Conservation (phyloP, 768 basidiomycete species). For the Porphyrellus cyaneotinctus region DNA sequence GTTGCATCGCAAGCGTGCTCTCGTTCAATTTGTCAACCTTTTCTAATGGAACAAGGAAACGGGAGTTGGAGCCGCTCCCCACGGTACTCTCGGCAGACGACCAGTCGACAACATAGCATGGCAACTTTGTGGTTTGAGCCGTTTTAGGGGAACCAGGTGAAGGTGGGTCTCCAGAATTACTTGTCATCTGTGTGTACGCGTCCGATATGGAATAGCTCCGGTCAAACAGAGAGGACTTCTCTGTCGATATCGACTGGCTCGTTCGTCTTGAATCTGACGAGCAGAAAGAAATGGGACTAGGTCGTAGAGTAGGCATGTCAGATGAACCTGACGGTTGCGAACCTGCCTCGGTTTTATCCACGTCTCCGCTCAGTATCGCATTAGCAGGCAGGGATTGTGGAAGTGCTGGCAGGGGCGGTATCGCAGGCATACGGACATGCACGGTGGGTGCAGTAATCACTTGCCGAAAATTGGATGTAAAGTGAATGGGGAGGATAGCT, state of each 20-base stretch:
- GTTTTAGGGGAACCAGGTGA: conserved; percentile 17
- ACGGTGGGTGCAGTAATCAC: conserved; percentile 58
- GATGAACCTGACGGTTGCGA: conserved; percentile 12
- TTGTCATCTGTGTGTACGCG: conserved; percentile 21
- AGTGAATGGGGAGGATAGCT: conserved; percentile 68
- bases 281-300: conserved; percentile 51
- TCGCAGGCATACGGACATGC: conserved; percentile 65
- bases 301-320: conserved; percentile 28
- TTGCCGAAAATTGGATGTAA: conserved; percentile 68
- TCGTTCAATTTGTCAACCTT: conserved; percentile 48
- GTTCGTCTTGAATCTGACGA: conserved; percentile 40
- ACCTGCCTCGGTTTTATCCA: conserved; percentile 23
- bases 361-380: conserved; percentile 22
- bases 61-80: conserved; percentile 29
- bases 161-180: conserved; percentile 15
- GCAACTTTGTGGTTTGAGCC: conserved; percentile 14
- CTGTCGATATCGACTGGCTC: conserved; percentile 33
- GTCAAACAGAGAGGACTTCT: conserved; percentile 29
- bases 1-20: conserved; percentile 66
- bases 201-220: conserved; percentile 27
- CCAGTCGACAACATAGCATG: conserved; percentile 45
- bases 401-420: conserved; percentile 56
- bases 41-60: conserved; percentile 37
- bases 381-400: conserved; percentile 29
- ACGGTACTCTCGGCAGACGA: conserved; percentile 43